phyloP scores from a whole-genome alignment of 2,329 filamentous ascomycete species.

The Ustulina deusta region DNA sequence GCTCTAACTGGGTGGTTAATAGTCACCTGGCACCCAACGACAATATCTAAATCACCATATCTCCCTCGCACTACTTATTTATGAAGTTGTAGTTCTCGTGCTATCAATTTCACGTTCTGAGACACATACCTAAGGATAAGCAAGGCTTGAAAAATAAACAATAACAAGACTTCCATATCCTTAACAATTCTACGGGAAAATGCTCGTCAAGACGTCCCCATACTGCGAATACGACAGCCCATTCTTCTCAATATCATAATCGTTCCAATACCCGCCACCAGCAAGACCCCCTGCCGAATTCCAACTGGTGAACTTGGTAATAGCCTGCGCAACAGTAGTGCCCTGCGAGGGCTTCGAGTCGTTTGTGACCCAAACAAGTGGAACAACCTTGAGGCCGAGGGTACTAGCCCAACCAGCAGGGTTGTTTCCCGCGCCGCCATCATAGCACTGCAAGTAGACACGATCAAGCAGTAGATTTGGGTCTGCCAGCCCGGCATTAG shows the following conservation, averaged over 20 bases:
- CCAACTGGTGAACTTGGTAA: slow-evolving; percentile 53
- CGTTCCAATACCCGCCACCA: slow-evolving; percentile 60
- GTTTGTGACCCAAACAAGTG: slow-evolving; percentile 59
- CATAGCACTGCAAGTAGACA: slow-evolving; percentile 60
- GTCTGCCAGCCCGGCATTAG: slow-evolving; percentile 47
- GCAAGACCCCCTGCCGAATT: slow-evolving; percentile 48
- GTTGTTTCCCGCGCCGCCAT: slow-evolving; percentile 57
- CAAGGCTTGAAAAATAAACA: not conserved
- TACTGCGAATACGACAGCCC: slow-evolving; percentile 52
- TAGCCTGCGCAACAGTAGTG: slow-evolving; percentile 54
- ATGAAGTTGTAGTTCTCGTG: too few relatives aligned
- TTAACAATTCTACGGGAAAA: slow-evolving; percentile 40
- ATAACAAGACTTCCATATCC: not conserved
- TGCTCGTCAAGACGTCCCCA: slow-evolving; percentile 41
- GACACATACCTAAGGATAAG: not conserved
- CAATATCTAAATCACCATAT: too few relatives aligned
- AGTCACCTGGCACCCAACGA: too few relatives aligned
- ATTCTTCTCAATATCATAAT: slow-evolving; percentile 62
- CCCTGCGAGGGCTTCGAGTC: slow-evolving; percentile 59
- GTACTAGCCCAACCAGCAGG: slow-evolving; percentile 54
- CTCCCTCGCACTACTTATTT: too few relatives aligned
- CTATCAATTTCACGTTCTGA: not conserved
- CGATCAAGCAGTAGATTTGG: slow-evolving; percentile 54
- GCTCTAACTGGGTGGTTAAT: too few relatives aligned
- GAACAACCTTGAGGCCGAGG: slow-evolving; percentile 57